Conservation (phyloP, 2,329 filamentous ascomycete genomes). For the Raffaelea arxii region DNA sequence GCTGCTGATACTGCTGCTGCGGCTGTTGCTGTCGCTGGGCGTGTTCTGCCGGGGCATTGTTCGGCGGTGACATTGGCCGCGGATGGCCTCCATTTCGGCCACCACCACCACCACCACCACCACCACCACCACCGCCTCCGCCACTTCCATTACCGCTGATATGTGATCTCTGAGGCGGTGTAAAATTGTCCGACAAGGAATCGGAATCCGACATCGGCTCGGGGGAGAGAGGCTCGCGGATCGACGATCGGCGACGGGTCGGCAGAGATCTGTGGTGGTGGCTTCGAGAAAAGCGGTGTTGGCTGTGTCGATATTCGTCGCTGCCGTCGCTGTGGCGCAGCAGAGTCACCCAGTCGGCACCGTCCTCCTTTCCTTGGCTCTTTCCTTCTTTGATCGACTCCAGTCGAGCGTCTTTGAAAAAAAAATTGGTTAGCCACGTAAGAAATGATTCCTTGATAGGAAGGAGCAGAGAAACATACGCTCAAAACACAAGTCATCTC, state of each 20-base stretch:
- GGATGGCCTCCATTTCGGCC: not conserved
- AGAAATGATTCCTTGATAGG: not conserved
- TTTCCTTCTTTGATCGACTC: not conserved
- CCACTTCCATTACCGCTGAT: not conserved
- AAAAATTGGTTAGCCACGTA: not conserved
- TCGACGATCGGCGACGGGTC: not conserved
- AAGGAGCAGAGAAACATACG: constrained; percentile 1
- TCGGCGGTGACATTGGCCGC: no score
- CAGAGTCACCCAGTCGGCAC: not conserved
- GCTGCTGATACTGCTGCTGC: not conserved
- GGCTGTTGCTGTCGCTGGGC: not conserved
- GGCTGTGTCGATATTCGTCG: not conserved
- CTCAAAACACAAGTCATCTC: constrained; percentile 2
- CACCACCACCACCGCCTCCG: not conserved
- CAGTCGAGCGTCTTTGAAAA: constrained; percentile 1
- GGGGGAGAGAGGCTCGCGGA: not conserved
- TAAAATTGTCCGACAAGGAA: not conserved
- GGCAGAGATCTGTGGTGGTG: not conserved
- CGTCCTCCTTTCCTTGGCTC: not conserved
- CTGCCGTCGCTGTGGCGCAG: not conserved
- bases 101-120: not conserved
- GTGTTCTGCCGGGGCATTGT: no score
- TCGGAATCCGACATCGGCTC: not conserved
- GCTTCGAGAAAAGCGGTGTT: not conserved
- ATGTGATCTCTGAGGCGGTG: not conserved